These are phyloP conservation scores for Teunomyces gatunensis DNA, from an alignment of 805 yeast genomes.

Conservation along the genomic window DNA sequence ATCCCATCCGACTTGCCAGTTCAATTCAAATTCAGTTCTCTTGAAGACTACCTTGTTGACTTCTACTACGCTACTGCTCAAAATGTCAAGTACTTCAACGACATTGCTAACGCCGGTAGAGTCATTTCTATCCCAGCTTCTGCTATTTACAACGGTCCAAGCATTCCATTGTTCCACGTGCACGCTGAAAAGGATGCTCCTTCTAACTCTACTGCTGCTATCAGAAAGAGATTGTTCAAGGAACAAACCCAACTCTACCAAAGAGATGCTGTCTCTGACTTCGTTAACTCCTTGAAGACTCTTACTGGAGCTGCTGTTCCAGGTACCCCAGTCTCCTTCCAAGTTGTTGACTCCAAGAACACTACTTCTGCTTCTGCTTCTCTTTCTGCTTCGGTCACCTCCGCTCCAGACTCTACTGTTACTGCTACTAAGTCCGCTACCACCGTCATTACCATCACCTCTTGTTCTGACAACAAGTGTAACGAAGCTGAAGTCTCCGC, in stretches of 20 bases:
- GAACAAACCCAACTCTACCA: constrained; percentile 18
- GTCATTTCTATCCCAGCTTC: constrained; percentile 32
- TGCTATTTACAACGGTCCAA: constrained; percentile 20
- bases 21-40: constrained; percentile 22
- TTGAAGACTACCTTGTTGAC: constrained; percentile 30
- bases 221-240: constrained; percentile 36
- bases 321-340: constrained; percentile 14
- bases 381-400: constrained; percentile 8
- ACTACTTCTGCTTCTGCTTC: constrained; percentile 8
- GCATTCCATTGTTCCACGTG: constrained; percentile 27
- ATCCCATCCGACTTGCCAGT: constrained; percentile 28
- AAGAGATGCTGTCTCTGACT: constrained; percentile 30
- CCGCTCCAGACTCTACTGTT: constrained; percentile 9
- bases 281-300: constrained; percentile 20
- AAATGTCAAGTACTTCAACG: constrained; percentile 28
- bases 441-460: constrained; percentile 35
- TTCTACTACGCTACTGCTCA: constrained; percentile 33
- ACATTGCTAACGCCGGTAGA: constrained; percentile 34
- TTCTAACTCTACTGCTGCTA: constrained; percentile 39
- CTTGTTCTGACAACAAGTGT: constrained; percentile 35
- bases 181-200: constrained; percentile 25
- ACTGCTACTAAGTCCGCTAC: constrained; percentile 11
- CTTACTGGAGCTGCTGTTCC: constrained; percentile 24
- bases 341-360: constrained; percentile 14
- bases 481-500: constrained; percentile 16